Percentiles rank a stretch among this genome's conserved stretches.
phyloP scores from a whole-genome alignment of 83 land plant genomes.

The Picea abies region DNA sequence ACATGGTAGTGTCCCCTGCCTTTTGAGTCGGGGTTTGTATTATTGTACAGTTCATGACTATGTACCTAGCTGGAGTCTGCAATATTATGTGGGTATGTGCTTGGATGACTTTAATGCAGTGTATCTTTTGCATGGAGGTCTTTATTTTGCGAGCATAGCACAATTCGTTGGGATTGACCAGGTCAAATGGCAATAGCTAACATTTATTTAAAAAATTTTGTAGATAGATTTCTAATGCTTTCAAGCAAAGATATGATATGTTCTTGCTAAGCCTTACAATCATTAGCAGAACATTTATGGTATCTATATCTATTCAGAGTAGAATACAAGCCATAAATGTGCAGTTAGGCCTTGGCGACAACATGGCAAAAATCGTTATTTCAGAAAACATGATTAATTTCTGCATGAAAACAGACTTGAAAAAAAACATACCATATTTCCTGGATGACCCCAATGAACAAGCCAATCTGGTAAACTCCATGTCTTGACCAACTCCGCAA shows the following conservation, averaged over 20 bases:
- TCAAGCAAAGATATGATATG: too few relatives aligned
- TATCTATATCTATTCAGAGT: background rate
- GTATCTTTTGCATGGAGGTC: too few relatives aligned
- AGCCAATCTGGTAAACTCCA: conserved; percentile 84
- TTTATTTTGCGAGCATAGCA: too few relatives aligned
- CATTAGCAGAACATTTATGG: background rate
- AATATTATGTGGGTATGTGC: too few relatives aligned
- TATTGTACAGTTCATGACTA: too few relatives aligned
- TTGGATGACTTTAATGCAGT: too few relatives aligned
- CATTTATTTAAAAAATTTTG: background rate
- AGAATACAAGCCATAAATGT: too few relatives aligned
- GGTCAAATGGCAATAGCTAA: background rate
- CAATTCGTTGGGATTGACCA: background rate
- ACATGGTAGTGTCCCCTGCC: background rate
- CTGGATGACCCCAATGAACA: conserved; percentile 96
- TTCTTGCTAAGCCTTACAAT: background rate
- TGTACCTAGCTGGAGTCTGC: too few relatives aligned
- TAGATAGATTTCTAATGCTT: too few relatives aligned
- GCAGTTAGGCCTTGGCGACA: background rate
- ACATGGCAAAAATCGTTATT: background rate
- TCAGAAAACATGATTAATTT: background rate
- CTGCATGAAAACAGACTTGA: background rate
- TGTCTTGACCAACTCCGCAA: conserved; percentile 73
- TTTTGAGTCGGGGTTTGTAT: background rate
- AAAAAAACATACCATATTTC: conserved; percentile 71